Conservation (phyloP, 305 asterid genomes). For the Striga hermonthica region DNA sequence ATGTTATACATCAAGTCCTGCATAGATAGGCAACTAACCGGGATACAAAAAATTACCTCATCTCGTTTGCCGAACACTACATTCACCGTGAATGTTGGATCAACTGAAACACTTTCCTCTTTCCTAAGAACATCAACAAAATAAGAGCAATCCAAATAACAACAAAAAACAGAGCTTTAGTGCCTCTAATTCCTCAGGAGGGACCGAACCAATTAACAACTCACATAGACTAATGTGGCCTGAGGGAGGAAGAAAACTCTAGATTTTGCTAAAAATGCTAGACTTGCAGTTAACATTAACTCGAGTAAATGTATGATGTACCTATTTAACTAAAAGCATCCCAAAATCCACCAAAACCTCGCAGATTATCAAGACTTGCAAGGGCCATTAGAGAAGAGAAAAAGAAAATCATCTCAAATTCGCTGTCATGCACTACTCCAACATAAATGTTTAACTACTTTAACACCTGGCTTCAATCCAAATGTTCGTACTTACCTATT, state of each 20-base stretch:
- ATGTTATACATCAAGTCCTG: slow-evolving; percentile 1
- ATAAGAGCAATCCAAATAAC: neutral
- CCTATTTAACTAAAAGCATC: neutral
- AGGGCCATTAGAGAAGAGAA: no score
- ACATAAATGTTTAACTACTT: no score
- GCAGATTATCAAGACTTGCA: no score
- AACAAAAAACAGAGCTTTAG: no score
- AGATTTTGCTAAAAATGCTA: no score
- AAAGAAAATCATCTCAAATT: no score
- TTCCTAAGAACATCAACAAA: slow-evolving; percentile 50
- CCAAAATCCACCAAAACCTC: no score
- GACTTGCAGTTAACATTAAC: neutral
- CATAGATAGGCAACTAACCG: neutral
- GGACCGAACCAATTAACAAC: no score
- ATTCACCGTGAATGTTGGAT: slow-evolving; percentile 67
- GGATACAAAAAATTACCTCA: slow-evolving; percentile 51
- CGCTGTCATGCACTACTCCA: no score
- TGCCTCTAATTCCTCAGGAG: no score
- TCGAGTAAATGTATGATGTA: slow-evolving; percentile 1
- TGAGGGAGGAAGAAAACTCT: no score
- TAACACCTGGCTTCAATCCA: neutral
- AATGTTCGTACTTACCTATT: neutral
- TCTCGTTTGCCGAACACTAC: slow-evolving; percentile 84
- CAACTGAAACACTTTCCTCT: slow-evolving; percentile 71
- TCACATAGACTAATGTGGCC: no score